Evolutionary conservation across 129 eudicot genomes (phyloP), one percentile per base, ranked within the genome.

Genomic region (Saussurea involucrata): DNA sequence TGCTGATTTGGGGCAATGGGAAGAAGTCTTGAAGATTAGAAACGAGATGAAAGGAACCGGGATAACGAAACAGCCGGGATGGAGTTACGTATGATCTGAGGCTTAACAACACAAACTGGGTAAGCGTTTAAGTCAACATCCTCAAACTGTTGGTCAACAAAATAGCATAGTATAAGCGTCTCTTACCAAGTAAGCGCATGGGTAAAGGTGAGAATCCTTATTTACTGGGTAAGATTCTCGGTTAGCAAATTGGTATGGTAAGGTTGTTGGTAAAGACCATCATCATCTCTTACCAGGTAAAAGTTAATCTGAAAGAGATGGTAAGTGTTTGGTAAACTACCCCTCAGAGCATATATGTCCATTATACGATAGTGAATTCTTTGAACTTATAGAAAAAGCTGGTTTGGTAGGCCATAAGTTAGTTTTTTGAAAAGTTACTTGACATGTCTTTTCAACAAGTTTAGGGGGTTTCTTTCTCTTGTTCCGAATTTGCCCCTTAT

Each of bases 1-100:
- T 77, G 98, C 97, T 72, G 96, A 87, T 4, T 64, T 82, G 66
- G 98, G 97, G 8, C 87, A 87, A 25, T 91, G 97, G 92, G 93
- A 93, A 20, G 86, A 85, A 31, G 97, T 87, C 4, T 18, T 87
- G 72, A 73, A 80, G 76, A 75, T 93, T n/a, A 82, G 98, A 80
- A 74, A 74, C 68, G 84, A 71, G 66, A 86, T 93, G 91, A 84
- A 79, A 83, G 92, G 82, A 69, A 79, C 81, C 68, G 86, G 93
- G 73, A 33, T 84, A 60, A 81, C 55, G 78, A 93, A 93, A 85
- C 93, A 93, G 46, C 86, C 88, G 15, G 98, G 96, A 24, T 87
- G 96, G 98, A 93, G 97, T 85, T 78, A 69, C 75, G 46, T 78
- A 40, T 83, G 60, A 55, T 73, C 29, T 74, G 60, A 28, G 28